A percentile compares a stretch with the other conserved stretches of the same genome.
These are phyloP conservation scores for Fusarium musae DNA, from an alignment of 2,329 filamentous ascomycete species.

Conservation along the genomic window DNA sequence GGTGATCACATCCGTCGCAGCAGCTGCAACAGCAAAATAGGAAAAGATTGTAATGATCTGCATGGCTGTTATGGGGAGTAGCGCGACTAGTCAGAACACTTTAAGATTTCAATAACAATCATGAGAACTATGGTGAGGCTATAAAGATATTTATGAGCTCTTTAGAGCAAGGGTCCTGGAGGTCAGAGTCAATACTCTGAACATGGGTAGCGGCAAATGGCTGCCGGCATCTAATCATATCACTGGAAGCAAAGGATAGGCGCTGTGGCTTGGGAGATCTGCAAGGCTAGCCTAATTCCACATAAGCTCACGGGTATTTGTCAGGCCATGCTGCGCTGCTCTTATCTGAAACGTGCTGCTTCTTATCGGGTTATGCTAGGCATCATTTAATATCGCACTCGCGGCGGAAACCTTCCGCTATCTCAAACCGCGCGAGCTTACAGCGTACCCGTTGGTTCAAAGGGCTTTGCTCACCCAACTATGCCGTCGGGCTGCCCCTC, in stretches of 20 bases:
- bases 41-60: not conserved
- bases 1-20: not conserved
- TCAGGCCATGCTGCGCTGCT: not conserved
- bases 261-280: not conserved
- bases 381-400: fast-evolving
- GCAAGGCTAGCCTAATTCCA: not conserved
- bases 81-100: fast-evolving
- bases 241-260: not conserved
- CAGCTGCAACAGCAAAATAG: not conserved
- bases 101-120: no score
- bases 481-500: not conserved
- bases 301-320: not conserved
- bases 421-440: not conserved
- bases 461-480: not conserved
- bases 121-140: no score
- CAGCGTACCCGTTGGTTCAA: no score
- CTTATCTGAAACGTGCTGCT: not conserved
- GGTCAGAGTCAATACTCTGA: not conserved
- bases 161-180: not conserved
- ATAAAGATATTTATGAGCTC: not conserved
- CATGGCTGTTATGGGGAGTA: not conserved
- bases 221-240: not conserved
- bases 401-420: not conserved
- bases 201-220: not conserved
- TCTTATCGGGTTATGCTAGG: not conserved